Evolutionary conservation across 352 stramenopile species (phyloP).

Genomic region (Globisporangium uncinulatum): DNA sequence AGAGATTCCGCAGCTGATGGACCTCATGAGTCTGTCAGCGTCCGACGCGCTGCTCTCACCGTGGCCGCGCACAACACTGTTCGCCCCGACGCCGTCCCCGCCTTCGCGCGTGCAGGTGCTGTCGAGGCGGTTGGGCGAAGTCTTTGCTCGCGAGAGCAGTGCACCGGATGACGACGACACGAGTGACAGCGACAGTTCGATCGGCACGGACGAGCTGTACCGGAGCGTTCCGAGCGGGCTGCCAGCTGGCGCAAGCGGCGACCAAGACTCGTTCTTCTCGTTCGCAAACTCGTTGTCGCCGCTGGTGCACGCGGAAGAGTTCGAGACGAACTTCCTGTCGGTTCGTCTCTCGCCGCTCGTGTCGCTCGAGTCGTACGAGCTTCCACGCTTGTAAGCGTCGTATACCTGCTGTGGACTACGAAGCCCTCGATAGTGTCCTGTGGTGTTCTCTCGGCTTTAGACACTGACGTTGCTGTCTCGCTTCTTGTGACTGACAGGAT

Average conservation of each 20-base stretch:
- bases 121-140: constrained; percentile 25
- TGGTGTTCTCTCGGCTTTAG: not conserved
- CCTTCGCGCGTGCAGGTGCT: constrained; percentile 24
- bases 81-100: constrained; percentile 20
- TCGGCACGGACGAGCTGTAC: constrained; percentile 28
- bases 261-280: constrained; percentile 79
- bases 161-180: constrained; percentile 8
- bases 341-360: constrained; percentile 55
- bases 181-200: constrained; percentile 10
- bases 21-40: constrained; percentile 14
- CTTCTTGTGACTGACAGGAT: constrained; percentile 24
- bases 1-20: constrained; percentile 12
- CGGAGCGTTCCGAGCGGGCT: constrained; percentile 31
- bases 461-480: not conserved
- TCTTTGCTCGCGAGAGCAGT: constrained; percentile 24
- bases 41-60: constrained; percentile 12
- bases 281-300: constrained; percentile 74
- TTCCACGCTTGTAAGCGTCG: constrained; percentile 62
- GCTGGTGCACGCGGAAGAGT: constrained; percentile 46
- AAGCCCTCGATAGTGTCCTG: no score
- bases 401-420: not conserved
- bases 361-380: constrained; percentile 39
- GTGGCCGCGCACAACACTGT: constrained; percentile 14
- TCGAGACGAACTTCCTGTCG: constrained; percentile 58
- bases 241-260: constrained; percentile 21